phyloP scores from a whole-genome alignment of 2,329 filamentous ascomycete species.

The Balansia obtecta region DNA sequence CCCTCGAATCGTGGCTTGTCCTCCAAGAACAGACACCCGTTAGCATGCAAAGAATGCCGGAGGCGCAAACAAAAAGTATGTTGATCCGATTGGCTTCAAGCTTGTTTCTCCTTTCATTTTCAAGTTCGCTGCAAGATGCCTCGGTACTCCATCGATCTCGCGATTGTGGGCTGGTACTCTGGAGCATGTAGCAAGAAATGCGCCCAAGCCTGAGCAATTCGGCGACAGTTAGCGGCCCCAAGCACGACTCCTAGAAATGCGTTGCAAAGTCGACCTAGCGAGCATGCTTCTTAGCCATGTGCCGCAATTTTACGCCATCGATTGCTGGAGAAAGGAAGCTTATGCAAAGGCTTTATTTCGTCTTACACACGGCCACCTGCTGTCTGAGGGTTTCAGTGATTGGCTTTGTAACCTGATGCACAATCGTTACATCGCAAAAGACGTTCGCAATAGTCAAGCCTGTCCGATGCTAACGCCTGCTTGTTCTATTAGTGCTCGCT shows the following conservation, averaged over 20 bases:
- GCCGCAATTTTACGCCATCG: neutral
- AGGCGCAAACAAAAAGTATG: constrained; percentile 38
- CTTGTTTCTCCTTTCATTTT: no score
- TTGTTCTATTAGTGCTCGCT: constrained; percentile 33
- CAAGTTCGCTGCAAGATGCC: no score
- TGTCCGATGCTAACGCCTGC: neutral
- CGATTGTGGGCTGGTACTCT: no score
- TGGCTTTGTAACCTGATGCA: neutral
- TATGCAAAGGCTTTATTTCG: neutral
- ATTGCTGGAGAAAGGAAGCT: neutral
- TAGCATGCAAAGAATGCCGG: constrained; percentile 38
- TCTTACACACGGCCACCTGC: neutral
- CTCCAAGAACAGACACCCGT: constrained; percentile 17
- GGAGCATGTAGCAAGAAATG: no score
- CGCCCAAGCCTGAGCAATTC: no score
- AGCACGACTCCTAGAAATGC: neutral
- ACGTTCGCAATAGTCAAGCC: neutral
- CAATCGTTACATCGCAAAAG: neutral
- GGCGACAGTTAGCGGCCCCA: neutral
- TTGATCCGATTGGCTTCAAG: neutral
- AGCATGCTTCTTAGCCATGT: no score
- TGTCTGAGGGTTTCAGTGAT: neutral
- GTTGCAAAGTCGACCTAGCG: neutral
- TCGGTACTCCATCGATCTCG: no score
- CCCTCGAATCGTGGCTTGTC: constrained; percentile 2